Base-by-base conservation (phyloP, 371 early-diverging fungal species). In the Capniomyces stellatus region DNA sequence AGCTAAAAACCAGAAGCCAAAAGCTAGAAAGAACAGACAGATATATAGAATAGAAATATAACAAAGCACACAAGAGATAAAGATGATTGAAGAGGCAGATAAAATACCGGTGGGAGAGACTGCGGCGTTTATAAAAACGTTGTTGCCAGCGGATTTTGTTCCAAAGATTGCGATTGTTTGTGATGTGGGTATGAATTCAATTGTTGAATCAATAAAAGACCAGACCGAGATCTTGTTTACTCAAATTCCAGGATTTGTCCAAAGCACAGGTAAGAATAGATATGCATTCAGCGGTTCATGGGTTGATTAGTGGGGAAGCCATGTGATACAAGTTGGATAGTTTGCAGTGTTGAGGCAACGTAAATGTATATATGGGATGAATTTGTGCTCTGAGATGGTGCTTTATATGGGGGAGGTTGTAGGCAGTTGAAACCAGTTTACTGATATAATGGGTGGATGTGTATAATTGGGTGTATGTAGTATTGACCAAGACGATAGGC, bases 101-200 rank as follows among this genome's bases (percentile, higher is more conserved):
- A 15, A 35, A 35, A 10, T 15, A 35, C 35, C 6, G 35, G 15
- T 35, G 6, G 35, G 15, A 35, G 54, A 54, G 25, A 42, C 54
- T 18, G 42, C 23, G 3, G 10, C 3, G n/a, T 54, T 42, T 29
- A 46, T 54, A 3, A 29, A 41, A 35, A 15, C 24, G 18, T 13
- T 27, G 18, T 15, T 54, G 3, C 48, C 47, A 2, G 10, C 3
- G 4, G 54, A 31, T 29, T 54, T 54, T 31, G 48, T 15, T 29
- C 64, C 73, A 43, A 71, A 78, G 55, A 71, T 92, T 51, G 91
- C 82, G 56, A 82, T 93, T 51, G 78, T 90, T 55, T 89, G 92
- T 65, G 94, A 91, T 27, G 78, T 82, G n/a, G 91, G 92, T 3
- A 74, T 93, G 35, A 86, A 86, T 52, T 83, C 85, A 19, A 75